Evolutionary conservation across 208 protist species (phyloP).

Genomic region (Trypanosoma rangeli): DNA sequence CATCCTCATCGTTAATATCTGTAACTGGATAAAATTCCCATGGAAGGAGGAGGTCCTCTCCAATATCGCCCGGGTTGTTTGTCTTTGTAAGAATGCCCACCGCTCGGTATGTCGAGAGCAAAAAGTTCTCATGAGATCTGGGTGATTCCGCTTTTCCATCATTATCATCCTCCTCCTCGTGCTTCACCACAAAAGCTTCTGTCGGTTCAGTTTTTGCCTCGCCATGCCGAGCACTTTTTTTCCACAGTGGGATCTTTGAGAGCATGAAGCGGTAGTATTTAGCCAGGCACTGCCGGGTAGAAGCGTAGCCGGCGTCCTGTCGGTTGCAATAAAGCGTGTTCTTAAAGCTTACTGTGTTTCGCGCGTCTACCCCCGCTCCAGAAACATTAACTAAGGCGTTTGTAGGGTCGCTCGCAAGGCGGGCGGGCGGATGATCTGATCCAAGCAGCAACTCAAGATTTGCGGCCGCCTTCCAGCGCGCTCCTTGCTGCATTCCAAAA

Average conservation of each 20-base stretch:
- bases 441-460: conserved; percentile 69
- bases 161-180: conserved; percentile 16
- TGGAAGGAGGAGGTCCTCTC: conserved; percentile 41
- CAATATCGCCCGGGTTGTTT: conserved; percentile 40
- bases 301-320: conserved; percentile 39
- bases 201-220: conserved; percentile 17
- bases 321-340: conserved; percentile 71
- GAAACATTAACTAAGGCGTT: conserved; percentile 12
- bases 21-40: conserved; percentile 84
- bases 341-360: conserved; percentile 68
- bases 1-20: conserved; percentile 61
- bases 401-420: conserved; percentile 34
- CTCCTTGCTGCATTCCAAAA: conserved; percentile 26
- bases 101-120: conserved; percentile 34
- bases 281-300: conserved; percentile 31
- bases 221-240: conserved; percentile 5
- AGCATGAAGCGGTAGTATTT: conserved; percentile 79
- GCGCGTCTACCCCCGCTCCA: conserved; percentile 44
- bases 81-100: conserved; percentile 80
- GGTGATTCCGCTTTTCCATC: not conserved
- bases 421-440: conserved; percentile 48
- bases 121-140: not conserved
- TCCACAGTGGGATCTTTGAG: conserved; percentile 51
- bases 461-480: conserved; percentile 58
- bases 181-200: conserved; percentile 11